A percentile compares a stretch with the other conserved stretches of the same genome.
These are phyloP conservation scores for Diaporthe sp. DNA, from an alignment of 2,329 filamentous ascomycete species.

Conservation along the genomic window DNA sequence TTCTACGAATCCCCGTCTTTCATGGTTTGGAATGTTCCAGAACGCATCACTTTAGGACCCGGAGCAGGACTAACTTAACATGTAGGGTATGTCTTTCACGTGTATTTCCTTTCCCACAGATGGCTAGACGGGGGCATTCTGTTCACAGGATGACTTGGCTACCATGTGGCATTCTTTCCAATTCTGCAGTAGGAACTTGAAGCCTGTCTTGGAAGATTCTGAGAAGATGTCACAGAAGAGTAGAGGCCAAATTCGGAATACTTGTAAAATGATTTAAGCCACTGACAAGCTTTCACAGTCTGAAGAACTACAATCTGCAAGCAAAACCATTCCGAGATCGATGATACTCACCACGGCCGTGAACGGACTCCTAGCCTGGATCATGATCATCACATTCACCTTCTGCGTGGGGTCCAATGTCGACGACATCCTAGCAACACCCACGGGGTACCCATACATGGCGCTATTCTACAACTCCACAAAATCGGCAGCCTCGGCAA, in stretches of 20 bases:
- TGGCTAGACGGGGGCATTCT: background rate
- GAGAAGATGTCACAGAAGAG: background rate
- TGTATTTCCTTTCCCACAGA: background rate
- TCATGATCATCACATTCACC: slow-evolving; percentile 27
- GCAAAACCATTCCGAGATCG: slow-evolving; percentile 47
- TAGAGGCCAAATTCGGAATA: background rate
- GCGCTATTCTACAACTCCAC: slow-evolving; percentile 42
- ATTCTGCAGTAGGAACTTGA: background rate
- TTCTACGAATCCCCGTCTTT: no score
- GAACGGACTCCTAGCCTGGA: slow-evolving; percentile 49
- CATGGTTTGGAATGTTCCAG: no score
- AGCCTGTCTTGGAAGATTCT: no score
- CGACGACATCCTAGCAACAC: slow-evolving; percentile 10
- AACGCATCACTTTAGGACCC: no score
- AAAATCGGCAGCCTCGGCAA: slow-evolving; percentile 36
- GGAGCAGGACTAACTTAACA: no score
- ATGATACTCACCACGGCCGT: slow-evolving; percentile 48
- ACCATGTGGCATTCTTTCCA: background rate
- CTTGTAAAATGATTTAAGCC: background rate
- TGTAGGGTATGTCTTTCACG: background rate
- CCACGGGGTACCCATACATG: slow-evolving; percentile 42
- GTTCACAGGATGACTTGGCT: background rate
- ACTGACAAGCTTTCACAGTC: slow-evolving; percentile 33
- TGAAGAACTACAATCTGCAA: slow-evolving; percentile 44
- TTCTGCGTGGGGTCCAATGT: slow-evolving; percentile 37